These are phyloP conservation scores for Dillenia suffruticosa DNA, from an alignment of 164 flowering plant species.

Conservation along the genomic window DNA sequence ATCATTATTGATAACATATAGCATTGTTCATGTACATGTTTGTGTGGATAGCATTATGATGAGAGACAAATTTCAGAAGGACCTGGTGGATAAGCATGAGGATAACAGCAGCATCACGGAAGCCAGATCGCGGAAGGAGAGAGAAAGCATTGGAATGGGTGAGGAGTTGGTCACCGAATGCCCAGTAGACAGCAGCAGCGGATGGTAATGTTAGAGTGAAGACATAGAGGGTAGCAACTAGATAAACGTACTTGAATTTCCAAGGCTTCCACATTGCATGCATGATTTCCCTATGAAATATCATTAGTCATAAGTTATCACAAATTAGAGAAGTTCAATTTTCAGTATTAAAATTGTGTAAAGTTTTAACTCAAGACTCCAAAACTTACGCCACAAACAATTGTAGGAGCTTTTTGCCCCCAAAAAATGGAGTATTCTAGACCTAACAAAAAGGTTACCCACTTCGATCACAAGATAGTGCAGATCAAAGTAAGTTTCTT, in stretches of 20 bases:
- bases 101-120: slow-evolving; percentile 71
- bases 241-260: slow-evolving; percentile 72
- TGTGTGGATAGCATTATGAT: too few species aligned
- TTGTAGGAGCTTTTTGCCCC: neutral
- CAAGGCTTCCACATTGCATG: slow-evolving; percentile 95
- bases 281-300: slow-evolving; percentile 72
- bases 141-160: slow-evolving; percentile 76
- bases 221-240: slow-evolving; percentile 72
- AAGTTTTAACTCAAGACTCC: neutral
- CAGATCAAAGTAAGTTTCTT: too few species aligned
- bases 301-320: neutral
- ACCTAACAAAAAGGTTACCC: too few species aligned
- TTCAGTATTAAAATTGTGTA: neutral
- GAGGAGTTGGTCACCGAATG: slow-evolving; percentile 77
- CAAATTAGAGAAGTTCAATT: neutral
- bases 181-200: slow-evolving; percentile 76
- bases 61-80: neutral
- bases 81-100: slow-evolving; percentile 87
- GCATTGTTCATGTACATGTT: too few species aligned
- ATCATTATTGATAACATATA: too few species aligned
- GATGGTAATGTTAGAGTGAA: slow-evolving; percentile 82
- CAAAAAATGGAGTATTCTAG: too few species aligned
- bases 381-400: neutral
- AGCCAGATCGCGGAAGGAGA: slow-evolving; percentile 52
- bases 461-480: too few species aligned